phyloP scores from a whole-genome alignment of 164 flowering plant species.

The Taxillus chinensis region DNA sequence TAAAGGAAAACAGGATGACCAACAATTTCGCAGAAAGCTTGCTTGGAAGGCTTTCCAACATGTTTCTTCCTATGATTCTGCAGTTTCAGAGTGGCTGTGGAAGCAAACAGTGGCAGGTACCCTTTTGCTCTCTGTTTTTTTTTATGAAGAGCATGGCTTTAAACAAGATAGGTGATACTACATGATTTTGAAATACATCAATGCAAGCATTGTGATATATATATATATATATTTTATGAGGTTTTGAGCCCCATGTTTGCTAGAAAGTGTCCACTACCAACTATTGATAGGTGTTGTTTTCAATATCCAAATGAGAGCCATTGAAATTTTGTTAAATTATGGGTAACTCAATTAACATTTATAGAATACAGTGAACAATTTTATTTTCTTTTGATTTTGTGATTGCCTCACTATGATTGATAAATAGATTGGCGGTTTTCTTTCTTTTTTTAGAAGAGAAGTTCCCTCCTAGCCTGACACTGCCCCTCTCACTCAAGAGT shows the following conservation, averaged over 20 bases:
- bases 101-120: slow-evolving; percentile 67
- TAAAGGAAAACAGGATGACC: slow-evolving; percentile 42
- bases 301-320: too few relatives aligned
- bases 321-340: too few relatives aligned
- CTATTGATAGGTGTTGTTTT: too few relatives aligned
- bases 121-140: neutral
- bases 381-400: neutral
- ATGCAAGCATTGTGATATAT: neutral
- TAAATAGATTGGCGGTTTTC: neutral
- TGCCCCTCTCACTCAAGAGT: slow-evolving; percentile 54
- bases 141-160: neutral
- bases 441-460: slow-evolving; percentile 31
- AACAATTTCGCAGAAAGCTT: slow-evolving; percentile 63
- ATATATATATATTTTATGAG: too few relatives aligned
- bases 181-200: neutral
- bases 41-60: slow-evolving; percentile 99
- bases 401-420: neutral
- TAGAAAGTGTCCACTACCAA: too few relatives aligned
- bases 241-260: too few relatives aligned
- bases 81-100: slow-evolving; percentile 99
- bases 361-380: too few relatives aligned
- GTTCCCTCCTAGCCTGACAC: slow-evolving; percentile 75
- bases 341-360: too few relatives aligned
- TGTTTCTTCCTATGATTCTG: slow-evolving; percentile 93
- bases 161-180: neutral